phyloP scores from a whole-genome alignment of 2,329 filamentous ascomycete genomes.

The Ascochyta lentis region DNA sequence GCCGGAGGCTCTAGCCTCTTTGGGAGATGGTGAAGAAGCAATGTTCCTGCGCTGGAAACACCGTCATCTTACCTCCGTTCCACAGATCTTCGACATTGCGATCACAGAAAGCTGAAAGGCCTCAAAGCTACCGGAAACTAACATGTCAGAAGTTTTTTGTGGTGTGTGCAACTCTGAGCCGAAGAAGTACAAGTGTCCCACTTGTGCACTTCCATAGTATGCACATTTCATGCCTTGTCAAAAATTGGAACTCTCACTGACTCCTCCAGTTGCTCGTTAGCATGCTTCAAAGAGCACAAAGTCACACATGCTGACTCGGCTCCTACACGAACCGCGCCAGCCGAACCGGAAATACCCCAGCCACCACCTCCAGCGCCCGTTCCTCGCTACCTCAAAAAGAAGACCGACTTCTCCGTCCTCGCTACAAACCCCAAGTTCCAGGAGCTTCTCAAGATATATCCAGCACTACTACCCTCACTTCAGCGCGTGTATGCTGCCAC shows the following conservation, averaged over 20 bases:
- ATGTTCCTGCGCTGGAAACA: constrained; percentile 20
- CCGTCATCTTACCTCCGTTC: constrained; percentile 1
- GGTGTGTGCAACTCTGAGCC: constrained; percentile 52
- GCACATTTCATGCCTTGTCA: not conserved
- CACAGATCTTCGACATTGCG: not conserved
- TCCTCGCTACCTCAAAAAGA: constrained; percentile 41
- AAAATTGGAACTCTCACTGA: constrained; percentile 6
- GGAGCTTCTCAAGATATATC: constrained; percentile 36
- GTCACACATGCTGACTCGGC: constrained; percentile 24
- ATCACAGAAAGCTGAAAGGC: not conserved
- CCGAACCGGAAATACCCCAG: constrained; percentile 28
- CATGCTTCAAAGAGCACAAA: constrained; percentile 44
- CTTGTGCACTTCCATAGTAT: constrained; percentile 56
- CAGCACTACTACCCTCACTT: constrained; percentile 31
- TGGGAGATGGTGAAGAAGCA: constrained; percentile 18
- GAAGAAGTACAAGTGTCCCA: constrained; percentile 61
- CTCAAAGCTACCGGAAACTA: not conserved
- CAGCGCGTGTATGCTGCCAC: constrained; percentile 45
- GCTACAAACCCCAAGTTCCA: constrained; percentile 37
- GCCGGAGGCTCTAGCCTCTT: constrained; percentile 38
- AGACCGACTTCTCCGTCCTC: constrained; percentile 41
- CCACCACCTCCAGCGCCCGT: constrained; percentile 36
- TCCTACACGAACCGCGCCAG: constrained; percentile 4
- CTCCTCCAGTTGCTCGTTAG: constrained; percentile 37
- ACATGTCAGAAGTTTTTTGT: constrained; percentile 48